Conservation (phyloP, 2,329 filamentous ascomycete species). For the Sphaceloma murrayae region DNA sequence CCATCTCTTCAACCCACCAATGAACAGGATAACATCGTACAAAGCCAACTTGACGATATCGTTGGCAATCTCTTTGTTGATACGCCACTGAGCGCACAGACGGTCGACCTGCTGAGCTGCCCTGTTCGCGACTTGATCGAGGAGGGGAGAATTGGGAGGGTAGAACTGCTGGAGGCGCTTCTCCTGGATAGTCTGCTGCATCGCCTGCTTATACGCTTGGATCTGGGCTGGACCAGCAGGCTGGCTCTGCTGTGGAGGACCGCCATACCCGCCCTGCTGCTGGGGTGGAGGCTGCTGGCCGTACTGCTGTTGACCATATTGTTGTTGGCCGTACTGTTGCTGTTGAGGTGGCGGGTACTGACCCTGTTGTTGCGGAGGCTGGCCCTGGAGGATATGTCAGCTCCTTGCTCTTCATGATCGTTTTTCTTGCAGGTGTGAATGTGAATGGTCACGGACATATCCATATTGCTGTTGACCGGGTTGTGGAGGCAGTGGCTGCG, state of each 20-base stretch:
- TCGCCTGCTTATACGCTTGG: slow-evolving; percentile 46
- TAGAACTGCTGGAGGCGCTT: slow-evolving; percentile 51
- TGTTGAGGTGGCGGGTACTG: slow-evolving; percentile 10
- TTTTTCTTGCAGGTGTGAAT: slow-evolving; percentile 15
- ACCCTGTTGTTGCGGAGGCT: slow-evolving; percentile 18
- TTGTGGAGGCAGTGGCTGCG: slow-evolving; percentile 1
- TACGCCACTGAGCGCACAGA: slow-evolving; percentile 47
- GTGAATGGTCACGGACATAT: slow-evolving; percentile 21
- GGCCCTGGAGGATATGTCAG: slow-evolving; percentile 13
- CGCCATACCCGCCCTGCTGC: slow-evolving; percentile 22
- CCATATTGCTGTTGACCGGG: slow-evolving; percentile 15
- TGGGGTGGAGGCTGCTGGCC: slow-evolving; percentile 21
- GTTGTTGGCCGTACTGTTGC: slow-evolving; percentile 21
- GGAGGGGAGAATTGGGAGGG: slow-evolving; percentile 43
- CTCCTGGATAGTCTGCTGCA: slow-evolving; percentile 50
- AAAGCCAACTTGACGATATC: slow-evolving; percentile 54
- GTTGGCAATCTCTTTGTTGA: slow-evolving; percentile 51
- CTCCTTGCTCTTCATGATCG: slow-evolving; percentile 9
- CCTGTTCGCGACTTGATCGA: slow-evolving; percentile 43
- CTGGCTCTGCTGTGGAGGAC: slow-evolving; percentile 28
- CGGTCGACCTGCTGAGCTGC: slow-evolving; percentile 45
- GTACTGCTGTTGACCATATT: no score
- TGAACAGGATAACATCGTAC: slow-evolving; percentile 54
- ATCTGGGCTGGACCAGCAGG: slow-evolving; percentile 43
- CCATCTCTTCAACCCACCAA: slow-evolving; percentile 30